Evolutionary conservation across 345 rosid species (phyloP).

Genomic region (Syzygium aromaticum): DNA sequence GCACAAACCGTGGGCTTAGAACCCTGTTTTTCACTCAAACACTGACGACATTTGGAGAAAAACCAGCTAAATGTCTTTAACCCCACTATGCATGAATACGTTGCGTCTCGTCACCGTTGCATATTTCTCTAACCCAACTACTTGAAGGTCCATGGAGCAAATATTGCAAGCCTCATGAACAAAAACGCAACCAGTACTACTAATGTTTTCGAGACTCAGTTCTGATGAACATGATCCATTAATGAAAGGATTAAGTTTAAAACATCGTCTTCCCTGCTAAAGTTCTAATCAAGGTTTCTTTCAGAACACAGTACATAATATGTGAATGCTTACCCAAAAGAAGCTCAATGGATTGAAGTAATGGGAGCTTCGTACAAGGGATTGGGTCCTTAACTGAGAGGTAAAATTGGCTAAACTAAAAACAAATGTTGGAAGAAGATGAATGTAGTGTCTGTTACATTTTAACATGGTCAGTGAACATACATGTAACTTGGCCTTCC

Average conservation of each 20-base stretch:
- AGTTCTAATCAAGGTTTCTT: not conserved
- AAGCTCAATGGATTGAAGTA: not conserved
- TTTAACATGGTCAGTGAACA: not conserved
- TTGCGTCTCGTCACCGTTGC: not conserved
- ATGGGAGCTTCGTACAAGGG: not conserved
- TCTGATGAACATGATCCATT: not conserved
- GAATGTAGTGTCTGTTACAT: not conserved
- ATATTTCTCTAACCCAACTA: not conserved
- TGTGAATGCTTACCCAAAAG: not conserved
- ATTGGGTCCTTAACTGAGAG: not conserved
- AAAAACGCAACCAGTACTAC: not conserved
- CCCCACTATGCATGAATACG: not conserved
- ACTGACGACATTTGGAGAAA: not conserved
- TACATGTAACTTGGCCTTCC: not conserved
- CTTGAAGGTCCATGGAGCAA: not conserved
- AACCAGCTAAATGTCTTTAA: not conserved
- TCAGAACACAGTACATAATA: not conserved
- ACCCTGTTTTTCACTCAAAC: not conserved
- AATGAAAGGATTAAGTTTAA: not conserved
- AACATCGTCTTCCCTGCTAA: not conserved
- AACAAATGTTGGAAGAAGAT: not conserved
- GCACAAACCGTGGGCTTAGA: not conserved
- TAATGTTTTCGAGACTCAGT: not conserved
- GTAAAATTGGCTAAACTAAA: not conserved
- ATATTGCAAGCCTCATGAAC: not conserved